Base-by-base conservation (phyloP, 805 yeast species). In the Candida andamanensis region DNA sequence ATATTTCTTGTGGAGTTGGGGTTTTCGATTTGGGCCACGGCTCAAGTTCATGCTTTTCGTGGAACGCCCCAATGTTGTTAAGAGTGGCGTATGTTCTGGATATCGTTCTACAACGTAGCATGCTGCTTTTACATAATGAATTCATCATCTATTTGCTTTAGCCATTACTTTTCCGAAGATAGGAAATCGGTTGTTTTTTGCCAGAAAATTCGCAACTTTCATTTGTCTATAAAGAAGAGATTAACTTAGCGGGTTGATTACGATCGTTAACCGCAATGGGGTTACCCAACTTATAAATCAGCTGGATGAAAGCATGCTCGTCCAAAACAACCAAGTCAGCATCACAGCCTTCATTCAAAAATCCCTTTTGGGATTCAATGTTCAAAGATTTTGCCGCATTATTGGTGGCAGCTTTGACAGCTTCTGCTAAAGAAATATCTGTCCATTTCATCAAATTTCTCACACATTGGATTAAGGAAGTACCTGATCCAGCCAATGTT, bases 1-100 rank as follows among this genome's bases (percentile, higher is more conserved):
- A 72, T 4, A 86, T 67, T 20, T 84, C 85, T 46, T 80, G 80
- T 0, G 95, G 95, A 0, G 80, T 58, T 0, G 94, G 87, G 18
- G 63, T 47, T 10, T 51, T 50, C 3, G 59, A 44, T 2, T 54
- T 51, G 3, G 95, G 95, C 89, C 87, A 81, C 15, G 50, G 49
- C 27, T 47, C 66, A 20, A 63, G 52, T 9, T 50, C 47, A 14
- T 50, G 30, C 33, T 48, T 32, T 4, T 32, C 29, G 28, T 42
- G 46, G 19, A 30, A 19, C 19, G 35, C 40, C 12, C 13, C 15
- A 17, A 34, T 29, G 17, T 25, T 17, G 15, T 20, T 20, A 10
- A 21, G 11, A n/a, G 34, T 29, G 18, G 32, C 34, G 23, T 30
- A 35, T 11, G 9, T 14, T 26, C 18, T 8, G 12, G 17, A 8